These are phyloP conservation scores for Pseudogymnoascus sp. DNA, from an alignment of 2,329 filamentous ascomycete species.

Conservation along the genomic window DNA sequence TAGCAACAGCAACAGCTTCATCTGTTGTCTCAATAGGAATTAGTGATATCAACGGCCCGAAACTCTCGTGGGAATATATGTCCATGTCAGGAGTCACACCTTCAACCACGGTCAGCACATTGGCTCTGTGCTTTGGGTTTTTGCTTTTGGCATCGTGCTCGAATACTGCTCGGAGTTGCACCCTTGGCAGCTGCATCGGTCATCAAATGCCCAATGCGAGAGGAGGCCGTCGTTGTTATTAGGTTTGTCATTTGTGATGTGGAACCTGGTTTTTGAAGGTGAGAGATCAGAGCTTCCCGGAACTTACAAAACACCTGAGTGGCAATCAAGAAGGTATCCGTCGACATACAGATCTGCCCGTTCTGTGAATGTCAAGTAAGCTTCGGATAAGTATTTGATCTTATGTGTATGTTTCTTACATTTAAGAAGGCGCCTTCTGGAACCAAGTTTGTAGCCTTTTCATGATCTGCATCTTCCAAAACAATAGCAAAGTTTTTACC, in stretches of 20 bases:
- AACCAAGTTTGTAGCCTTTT: slow-evolving; percentile 34
- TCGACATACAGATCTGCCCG: slow-evolving; percentile 33
- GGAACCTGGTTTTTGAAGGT: slow-evolving; percentile 16
- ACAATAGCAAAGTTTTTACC: slow-evolving; percentile 41
- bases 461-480: slow-evolving; percentile 39
- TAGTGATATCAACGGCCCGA: slow-evolving; percentile 20
- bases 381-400: neutral
- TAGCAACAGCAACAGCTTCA: slow-evolving; percentile 18
- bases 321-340: slow-evolving; percentile 29
- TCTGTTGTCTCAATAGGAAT: slow-evolving; percentile 11
- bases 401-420: slow-evolving; percentile 18
- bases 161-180: slow-evolving; percentile 20
- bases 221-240: slow-evolving; percentile 4
- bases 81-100: slow-evolving; percentile 18
- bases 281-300: neutral
- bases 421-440: slow-evolving; percentile 27
- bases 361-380: slow-evolving; percentile 21
- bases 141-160: slow-evolving; percentile 12
- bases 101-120: slow-evolving; percentile 16
- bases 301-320: slow-evolving; percentile 5
- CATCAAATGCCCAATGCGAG: slow-evolving; percentile 6
- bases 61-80: slow-evolving; percentile 17
- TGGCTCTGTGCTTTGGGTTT: neutral
- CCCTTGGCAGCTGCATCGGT: slow-evolving; percentile 14
- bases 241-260: slow-evolving; percentile 25